Evolutionary conservation across 2,329 filamentous ascomycete species (phyloP), one percentile per base, ranked within the genome.

Genomic region (Colletotrichum camelliae): DNA sequence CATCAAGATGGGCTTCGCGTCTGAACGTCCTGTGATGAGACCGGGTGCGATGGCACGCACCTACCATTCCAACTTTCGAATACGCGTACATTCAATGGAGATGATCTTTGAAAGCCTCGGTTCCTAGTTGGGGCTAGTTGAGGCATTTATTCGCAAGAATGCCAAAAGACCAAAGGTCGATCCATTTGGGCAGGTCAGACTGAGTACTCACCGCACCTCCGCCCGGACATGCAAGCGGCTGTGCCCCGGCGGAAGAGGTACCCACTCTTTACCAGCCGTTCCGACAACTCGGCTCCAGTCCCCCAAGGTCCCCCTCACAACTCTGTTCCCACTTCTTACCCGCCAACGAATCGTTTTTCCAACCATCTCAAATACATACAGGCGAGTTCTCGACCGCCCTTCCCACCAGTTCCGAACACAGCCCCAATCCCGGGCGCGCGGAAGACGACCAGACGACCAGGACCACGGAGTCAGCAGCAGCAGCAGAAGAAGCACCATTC

Each of bases 271-370:
- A n/a, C 61, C 61, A 31, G 29, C 35, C 48, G 48, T 75, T 73
- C 70, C 70, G 69, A 75, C 64, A 67, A 68, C 58, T 73, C 64
- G 73, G 73, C 52, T 43, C 52, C 43, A 48, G 21, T 33, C 21
- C 68, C 60, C 61, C 55, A 27, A 52, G 43, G 43, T 37, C 31
- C 58, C 31, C 31, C 55, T 58, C 43, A 33, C 58, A 61, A 31
- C 58, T 37, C 15, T 21, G 43, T 52, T 52, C 33, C 33, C 58
- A 55, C 58, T 35, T n/a, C 16, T 58, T 35, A 64, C 21, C 48
- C 52, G 29, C 70, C 71, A 57, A 48, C 68, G 52, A 33, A 55
- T 29, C 43, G 39, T 57, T 21, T 52, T 21, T 37, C 18, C n/a
- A 18, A 27, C 35, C 39, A 37, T 60, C 31, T 62, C 39, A 43